phyloP scores from a whole-genome alignment of 345 rosid species.

The Salix udensis region DNA sequence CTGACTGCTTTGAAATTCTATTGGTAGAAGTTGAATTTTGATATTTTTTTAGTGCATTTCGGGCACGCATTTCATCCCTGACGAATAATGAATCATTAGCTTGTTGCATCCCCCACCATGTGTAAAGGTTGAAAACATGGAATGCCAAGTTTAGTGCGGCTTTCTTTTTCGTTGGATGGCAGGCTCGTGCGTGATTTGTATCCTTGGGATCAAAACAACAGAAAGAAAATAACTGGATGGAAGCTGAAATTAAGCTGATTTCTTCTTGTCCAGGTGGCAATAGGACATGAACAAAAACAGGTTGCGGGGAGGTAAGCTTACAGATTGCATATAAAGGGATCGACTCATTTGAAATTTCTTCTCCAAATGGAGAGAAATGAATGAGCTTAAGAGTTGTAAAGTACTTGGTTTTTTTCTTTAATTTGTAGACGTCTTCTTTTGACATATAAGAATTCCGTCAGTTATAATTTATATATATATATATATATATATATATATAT shows the following conservation, averaged over 20 bases:
- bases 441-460: too few species aligned
- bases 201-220: neutral
- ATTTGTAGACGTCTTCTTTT: too few species aligned
- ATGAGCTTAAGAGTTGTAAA: neutral
- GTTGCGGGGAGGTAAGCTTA: too few species aligned
- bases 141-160: neutral
- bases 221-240: neutral
- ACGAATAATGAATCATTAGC: too few species aligned
- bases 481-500: too few species aligned
- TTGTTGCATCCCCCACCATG: neutral
- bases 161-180: neutral
- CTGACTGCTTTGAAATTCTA: neutral
- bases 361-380: too few species aligned
- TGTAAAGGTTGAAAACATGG: neutral
- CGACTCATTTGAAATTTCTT: too few species aligned
- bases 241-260: neutral
- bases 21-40: neutral
- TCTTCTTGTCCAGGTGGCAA: too few species aligned
- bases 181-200: neutral
- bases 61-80: neutral
- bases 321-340: too few species aligned
- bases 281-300: too few species aligned
- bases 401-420: neutral
- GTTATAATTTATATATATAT: too few species aligned
- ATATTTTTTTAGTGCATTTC: neutral